A percentile compares a stretch with the other conserved stretches of the same genome.
Evolutionary conservation across 345 rosid species (phyloP).

Genomic region (Triadica sebifera): DNA sequence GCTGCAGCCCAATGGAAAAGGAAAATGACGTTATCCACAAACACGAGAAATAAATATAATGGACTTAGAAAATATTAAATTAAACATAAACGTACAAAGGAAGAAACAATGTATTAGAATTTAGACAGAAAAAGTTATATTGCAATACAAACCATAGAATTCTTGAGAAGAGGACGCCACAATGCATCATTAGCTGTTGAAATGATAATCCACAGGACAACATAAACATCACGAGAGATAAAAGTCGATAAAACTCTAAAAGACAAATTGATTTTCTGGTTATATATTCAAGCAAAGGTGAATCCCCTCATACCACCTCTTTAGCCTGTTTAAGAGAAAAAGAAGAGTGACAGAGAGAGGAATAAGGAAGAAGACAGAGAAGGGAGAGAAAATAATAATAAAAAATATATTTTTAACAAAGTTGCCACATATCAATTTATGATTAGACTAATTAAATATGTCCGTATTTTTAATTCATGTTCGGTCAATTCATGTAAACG

Average conservation of each 20-base stretch:
- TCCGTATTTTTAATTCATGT: too few relatives aligned
- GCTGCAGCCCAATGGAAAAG: neutral
- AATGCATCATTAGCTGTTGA: constrained; percentile 1
- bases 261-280: neutral
- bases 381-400: too few relatives aligned
- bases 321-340: constrained; percentile 6
- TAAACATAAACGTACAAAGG: neutral
- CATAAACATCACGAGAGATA: neutral
- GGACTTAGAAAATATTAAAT: neutral
- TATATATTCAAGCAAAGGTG: neutral
- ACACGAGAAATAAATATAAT: neutral
- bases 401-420: too few relatives aligned
- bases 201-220: neutral
- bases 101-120: neutral
- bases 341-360: too few relatives aligned
- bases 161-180: neutral
- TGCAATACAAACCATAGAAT: neutral
- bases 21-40: neutral
- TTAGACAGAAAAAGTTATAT: neutral
- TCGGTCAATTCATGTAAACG: too few relatives aligned
- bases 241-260: neutral
- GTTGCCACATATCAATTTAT: too few relatives aligned
- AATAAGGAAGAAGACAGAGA: too few relatives aligned
- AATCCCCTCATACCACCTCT: constrained; percentile 11
- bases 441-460: too few relatives aligned